Conservation (phyloP, 345 rosid species). For the Brassica incana region DNA sequence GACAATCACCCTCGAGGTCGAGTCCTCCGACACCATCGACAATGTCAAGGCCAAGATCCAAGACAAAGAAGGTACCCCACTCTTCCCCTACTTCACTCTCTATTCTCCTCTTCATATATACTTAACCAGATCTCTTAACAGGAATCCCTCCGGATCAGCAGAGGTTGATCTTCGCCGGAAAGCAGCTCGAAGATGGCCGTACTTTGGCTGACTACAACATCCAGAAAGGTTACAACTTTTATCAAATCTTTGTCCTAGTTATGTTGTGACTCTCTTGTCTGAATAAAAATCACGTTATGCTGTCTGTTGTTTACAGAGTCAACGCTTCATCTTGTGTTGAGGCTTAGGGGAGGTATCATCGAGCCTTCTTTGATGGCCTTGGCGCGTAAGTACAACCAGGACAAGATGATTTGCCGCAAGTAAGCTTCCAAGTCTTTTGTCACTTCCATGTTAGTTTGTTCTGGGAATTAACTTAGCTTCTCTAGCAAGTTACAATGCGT, state of each 20-base stretch:
- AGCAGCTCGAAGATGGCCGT: conserved; percentile 93
- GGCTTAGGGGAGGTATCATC: conserved; percentile 88
- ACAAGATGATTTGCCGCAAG: conserved; percentile 93
- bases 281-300: background rate
- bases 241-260: background rate
- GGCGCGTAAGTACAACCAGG: conserved; percentile 89
- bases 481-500: conserved; percentile 37
- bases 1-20: conserved; percentile 95
- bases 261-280: background rate
- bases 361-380: conserved; percentile 93
- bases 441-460: background rate
- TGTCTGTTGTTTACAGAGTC: conserved; percentile 46
- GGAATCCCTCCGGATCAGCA: conserved; percentile 96
- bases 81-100: background rate
- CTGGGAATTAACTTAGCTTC: conserved; percentile 52
- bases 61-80: conserved; percentile 70
- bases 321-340: conserved; percentile 79
- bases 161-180: conserved; percentile 83
- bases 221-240: conserved; percentile 57
- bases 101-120: background rate
- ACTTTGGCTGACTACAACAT: conserved; percentile 90
- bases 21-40: conserved; percentile 85
- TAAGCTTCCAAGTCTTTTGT: conserved; percentile 36
- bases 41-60: conserved; percentile 93
- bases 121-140: conserved; percentile 15